These are phyloP conservation scores for Tulasnella calospora DNA, from an alignment of 768 basidiomycete genomes.

Conservation along the genomic window DNA sequence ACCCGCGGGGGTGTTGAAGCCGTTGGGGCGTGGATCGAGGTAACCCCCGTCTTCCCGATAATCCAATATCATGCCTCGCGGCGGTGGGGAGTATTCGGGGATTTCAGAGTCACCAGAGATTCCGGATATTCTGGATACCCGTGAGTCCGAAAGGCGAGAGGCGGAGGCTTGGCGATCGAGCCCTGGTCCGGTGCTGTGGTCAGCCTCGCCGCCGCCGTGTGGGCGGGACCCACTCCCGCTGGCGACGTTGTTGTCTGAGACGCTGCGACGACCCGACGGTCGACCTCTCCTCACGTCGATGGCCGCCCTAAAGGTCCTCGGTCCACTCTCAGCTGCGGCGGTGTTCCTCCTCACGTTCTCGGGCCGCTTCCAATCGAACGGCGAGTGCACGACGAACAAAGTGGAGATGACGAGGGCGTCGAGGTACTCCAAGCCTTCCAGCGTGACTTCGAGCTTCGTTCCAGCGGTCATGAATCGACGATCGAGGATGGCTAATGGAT, in stretches of 20 bases:
- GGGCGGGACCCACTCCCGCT: background rate
- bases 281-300: conserved; percentile 2
- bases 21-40: background rate
- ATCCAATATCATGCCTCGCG: conserved; percentile 5
- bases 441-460: conserved; percentile 18
- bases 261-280: background rate
- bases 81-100: conserved; percentile 18
- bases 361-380: conserved; percentile 16
- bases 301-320: background rate
- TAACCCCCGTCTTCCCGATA: conserved; percentile 11
- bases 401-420: conserved; percentile 23
- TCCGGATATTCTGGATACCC: background rate
- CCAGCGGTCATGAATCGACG: conserved; percentile 24
- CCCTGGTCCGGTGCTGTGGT: background rate
- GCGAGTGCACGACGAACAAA: conserved; percentile 22
- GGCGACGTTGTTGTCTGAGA: background rate
- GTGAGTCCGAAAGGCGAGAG: background rate
- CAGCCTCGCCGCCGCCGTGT: background rate
- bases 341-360: background rate
- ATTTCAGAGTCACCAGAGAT: conserved; percentile 22
- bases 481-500: conserved; percentile 21
- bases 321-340: background rate
- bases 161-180: background rate
- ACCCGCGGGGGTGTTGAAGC: background rate
- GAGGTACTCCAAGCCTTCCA: conserved; percentile 23